Evolutionary conservation across 371 early-diverging fungal species (phyloP).

Genomic region (Umbelopsis sp.): DNA sequence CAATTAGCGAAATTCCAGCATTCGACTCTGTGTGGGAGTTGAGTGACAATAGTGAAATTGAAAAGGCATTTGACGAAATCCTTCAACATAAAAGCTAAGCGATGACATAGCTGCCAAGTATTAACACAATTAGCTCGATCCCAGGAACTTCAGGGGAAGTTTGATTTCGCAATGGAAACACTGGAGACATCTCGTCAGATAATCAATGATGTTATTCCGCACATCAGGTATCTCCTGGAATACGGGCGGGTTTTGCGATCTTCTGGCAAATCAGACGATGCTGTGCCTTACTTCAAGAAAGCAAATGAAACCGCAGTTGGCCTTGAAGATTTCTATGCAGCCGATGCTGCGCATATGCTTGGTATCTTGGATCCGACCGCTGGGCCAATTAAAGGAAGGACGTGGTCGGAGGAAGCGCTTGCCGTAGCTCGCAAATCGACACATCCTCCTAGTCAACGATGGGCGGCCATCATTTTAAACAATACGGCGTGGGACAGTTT

Average conservation of each 20-base stretch:
- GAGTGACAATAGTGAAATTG: neutral
- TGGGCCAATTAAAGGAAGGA: slow-evolving; percentile 16
- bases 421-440: slow-evolving; percentile 16
- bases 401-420: slow-evolving; percentile 19
- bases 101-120: slow-evolving; percentile 19
- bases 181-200: slow-evolving; percentile 1
- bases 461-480: slow-evolving; percentile 24
- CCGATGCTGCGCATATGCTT: slow-evolving; percentile 20
- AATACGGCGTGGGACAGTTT: slow-evolving; percentile 21
- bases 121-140: slow-evolving; percentile 20
- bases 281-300: slow-evolving; percentile 13
- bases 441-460: neutral
- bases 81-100: neutral
- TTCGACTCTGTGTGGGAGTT: neutral
- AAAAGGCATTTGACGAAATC: neutral
- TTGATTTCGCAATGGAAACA: slow-evolving; percentile 19
- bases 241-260: slow-evolving; percentile 18
- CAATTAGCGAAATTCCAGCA: neutral
- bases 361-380: slow-evolving; percentile 13
- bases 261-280: neutral
- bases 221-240: slow-evolving; percentile 21
- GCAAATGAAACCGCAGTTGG: slow-evolving; percentile 11
- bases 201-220: neutral
- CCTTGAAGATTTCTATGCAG: slow-evolving; percentile 14
- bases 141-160: slow-evolving; percentile 19